Evolutionary conservation across 495 filamentous ascomycete species (phyloP).

Genomic region (Cenococcum geophilum): DNA sequence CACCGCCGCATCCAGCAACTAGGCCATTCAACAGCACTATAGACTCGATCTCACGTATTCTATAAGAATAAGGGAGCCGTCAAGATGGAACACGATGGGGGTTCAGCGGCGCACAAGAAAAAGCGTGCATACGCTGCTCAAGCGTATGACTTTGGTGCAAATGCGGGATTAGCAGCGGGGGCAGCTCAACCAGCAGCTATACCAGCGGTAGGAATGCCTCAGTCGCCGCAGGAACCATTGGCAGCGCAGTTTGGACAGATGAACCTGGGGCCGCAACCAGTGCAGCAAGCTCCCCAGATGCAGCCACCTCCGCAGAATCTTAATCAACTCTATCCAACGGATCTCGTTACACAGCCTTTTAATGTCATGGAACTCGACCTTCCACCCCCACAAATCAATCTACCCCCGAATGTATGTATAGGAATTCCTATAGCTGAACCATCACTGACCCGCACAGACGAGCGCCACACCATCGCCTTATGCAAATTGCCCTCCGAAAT

Average conservation of each 20-base stretch:
- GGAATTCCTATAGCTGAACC: not conserved
- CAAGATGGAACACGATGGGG: conserved; percentile 14
- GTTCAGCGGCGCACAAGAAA: conserved; percentile 48
- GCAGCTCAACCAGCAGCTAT: conserved; percentile 33
- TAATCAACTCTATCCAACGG: conserved; percentile 87
- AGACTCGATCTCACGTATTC: not conserved
- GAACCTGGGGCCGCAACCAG: conserved; percentile 29
- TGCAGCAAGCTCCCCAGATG: conserved; percentile 36
- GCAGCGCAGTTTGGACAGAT: conserved; percentile 29
- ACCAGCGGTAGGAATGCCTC: conserved; percentile 31
- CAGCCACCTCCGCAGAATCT: conserved; percentile 55
- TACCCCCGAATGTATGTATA: conserved; percentile 80
- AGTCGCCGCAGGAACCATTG: conserved; percentile 21
- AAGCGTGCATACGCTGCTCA: conserved; percentile 90
- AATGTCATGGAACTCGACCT: conserved; percentile 88
- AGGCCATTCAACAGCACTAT: not conserved
- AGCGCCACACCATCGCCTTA: conserved; percentile 88
- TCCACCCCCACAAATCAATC: conserved; percentile 82
- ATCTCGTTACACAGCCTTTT: conserved; percentile 86
- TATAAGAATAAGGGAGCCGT: not conserved
- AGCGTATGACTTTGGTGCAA: conserved; percentile 92
- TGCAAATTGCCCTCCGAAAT: conserved; percentile 90
- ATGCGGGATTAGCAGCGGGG: conserved; percentile 51
- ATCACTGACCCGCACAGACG: conserved; percentile 47
- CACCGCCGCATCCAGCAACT: conserved; percentile 2